phyloP scores from a whole-genome alignment of 164 flowering plant genomes.

The Magnolia sinica region DNA sequence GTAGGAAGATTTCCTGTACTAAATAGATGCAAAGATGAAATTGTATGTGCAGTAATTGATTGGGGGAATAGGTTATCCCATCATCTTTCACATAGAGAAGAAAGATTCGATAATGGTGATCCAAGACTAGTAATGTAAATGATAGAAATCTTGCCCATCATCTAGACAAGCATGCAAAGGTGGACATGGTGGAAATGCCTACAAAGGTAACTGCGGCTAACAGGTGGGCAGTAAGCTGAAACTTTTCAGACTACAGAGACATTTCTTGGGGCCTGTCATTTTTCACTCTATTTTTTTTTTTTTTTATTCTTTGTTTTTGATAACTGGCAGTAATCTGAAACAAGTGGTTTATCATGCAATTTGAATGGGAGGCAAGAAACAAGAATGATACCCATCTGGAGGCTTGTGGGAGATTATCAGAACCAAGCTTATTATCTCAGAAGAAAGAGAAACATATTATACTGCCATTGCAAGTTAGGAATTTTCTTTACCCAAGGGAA shows the following conservation, averaged over 20 bases:
- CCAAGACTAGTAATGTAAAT: neutral
- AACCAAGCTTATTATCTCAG: neutral
- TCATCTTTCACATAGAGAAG: neutral
- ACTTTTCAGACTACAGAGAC: neutral
- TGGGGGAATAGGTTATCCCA: neutral
- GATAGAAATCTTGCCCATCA: neutral
- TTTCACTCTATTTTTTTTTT: neutral
- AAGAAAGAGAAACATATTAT: neutral
- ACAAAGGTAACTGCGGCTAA: neutral
- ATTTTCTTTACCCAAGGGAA: slow-evolving; percentile 23
- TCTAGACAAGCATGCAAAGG: neutral
- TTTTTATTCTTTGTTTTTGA: no score
- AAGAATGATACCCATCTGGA: neutral
- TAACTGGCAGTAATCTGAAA: neutral
- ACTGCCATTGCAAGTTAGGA: slow-evolving; percentile 23
- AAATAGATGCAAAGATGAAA: neutral
- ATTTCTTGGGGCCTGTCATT: neutral
- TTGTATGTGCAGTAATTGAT: neutral
- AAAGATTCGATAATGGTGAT: neutral
- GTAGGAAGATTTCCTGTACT: neutral
- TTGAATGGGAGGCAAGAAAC: neutral
- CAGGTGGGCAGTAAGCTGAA: neutral
- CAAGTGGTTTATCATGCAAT: neutral
- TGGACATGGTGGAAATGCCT: neutral
- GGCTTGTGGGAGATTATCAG: neutral